These are phyloP conservation scores for Pseudodiploospora longispora DNA, from an alignment of 2,329 filamentous ascomycete genomes.

Conservation along the genomic window DNA sequence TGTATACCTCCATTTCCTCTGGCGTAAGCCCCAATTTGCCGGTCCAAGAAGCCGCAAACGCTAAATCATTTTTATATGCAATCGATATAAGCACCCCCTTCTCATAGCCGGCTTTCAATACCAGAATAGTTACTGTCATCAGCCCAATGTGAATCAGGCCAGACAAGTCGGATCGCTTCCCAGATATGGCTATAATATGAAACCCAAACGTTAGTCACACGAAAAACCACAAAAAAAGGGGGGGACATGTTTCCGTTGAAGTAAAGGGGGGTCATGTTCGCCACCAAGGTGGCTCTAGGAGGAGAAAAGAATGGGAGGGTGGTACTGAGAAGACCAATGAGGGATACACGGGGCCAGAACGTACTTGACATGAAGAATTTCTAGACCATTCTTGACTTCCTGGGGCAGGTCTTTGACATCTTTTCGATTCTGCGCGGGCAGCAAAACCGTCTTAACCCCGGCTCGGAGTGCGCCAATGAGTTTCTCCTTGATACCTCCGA, in stretches of 20 bases:
- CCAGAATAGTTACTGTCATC: constrained; percentile 59
- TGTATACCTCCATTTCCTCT: no score
- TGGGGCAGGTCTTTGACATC: constrained; percentile 84
- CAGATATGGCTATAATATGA: constrained; percentile 65
- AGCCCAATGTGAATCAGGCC: constrained; percentile 84
- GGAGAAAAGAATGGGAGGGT: constrained; percentile 4
- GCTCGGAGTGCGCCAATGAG: constrained; percentile 88
- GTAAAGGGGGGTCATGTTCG: no score
- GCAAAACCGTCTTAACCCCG: constrained; percentile 86
- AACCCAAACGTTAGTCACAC: constrained; percentile 21
- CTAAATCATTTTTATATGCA: no score
- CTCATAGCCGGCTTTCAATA: constrained; percentile 72
- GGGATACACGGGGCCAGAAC: constrained; percentile 27
- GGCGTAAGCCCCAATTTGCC: no score
- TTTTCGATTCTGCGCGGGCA: constrained; percentile 84
- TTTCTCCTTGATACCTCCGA: constrained; percentile 98
- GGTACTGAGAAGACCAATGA: constrained; percentile 28
- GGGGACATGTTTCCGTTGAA: background rate
- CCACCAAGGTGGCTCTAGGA: background rate
- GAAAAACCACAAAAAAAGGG: background rate
- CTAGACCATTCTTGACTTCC: constrained; percentile 78
- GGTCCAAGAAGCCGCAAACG: no score
- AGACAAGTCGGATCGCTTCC: constrained; percentile 85
- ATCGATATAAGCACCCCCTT: no score
- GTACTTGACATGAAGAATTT: constrained; percentile 85